phyloP scores from a whole-genome alignment of 2,329 filamentous ascomycete genomes.

The Aspergillus carbonarius region DNA sequence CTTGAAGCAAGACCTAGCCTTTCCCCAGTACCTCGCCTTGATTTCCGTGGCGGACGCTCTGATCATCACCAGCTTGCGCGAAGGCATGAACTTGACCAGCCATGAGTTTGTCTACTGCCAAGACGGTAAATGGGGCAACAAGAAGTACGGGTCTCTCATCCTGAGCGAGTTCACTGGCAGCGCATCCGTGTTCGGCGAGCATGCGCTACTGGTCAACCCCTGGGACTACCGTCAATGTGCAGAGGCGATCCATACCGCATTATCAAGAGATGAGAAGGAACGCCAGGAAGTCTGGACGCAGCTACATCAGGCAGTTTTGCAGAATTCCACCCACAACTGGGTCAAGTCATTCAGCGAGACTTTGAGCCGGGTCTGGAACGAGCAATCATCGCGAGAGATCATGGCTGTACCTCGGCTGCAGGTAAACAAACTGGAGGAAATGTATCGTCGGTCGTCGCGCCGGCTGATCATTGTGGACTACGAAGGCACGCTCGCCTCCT shows the following conservation, averaged over 20 bases:
- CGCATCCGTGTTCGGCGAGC: constrained; percentile 75
- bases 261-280: constrained; percentile 76
- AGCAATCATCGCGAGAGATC: constrained; percentile 81
- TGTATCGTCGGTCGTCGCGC: constrained; percentile 65
- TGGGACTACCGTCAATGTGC: constrained; percentile 92
- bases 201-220: constrained; percentile 84
- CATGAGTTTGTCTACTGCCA: constrained; percentile 95
- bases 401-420: constrained; percentile 84
- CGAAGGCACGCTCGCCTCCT: constrained; percentile 86
- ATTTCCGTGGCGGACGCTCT: constrained; percentile 85
- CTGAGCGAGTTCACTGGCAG: constrained; percentile 95
- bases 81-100: constrained; percentile 95
- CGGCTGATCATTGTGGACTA: constrained; percentile 90
- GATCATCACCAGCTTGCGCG: constrained; percentile 92
- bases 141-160: constrained; percentile 85
- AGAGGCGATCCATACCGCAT: constrained; percentile 76
- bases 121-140: constrained; percentile 70
- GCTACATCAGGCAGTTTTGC: constrained; percentile 70
- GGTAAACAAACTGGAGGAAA: constrained; percentile 60
- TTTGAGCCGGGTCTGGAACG: constrained; percentile 73
- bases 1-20: constrained; percentile 90
- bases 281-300: constrained; percentile 72
- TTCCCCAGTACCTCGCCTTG: constrained; percentile 88
- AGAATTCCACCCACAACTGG: constrained; percentile 85
- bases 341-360: constrained; percentile 71